A percentile compares a stretch with the other conserved stretches of the same genome.
These are phyloP conservation scores for Aspergillus steynii DNA, from an alignment of 495 filamentous ascomycete genomes.

Conservation along the genomic window DNA sequence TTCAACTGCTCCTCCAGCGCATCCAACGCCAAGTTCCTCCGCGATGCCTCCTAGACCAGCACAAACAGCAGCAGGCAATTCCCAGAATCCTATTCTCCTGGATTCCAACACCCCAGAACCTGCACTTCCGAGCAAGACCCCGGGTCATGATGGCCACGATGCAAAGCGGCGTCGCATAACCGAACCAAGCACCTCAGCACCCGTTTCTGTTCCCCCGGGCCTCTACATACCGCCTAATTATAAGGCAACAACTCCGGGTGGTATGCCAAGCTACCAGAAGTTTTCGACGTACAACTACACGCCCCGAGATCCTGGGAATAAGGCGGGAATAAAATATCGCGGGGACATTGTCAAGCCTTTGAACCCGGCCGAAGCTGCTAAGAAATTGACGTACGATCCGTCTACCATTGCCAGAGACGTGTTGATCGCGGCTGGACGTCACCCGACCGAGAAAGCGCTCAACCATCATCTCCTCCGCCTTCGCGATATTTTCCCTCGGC, in stretches of 20 bases:
- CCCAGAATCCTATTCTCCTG: not conserved
- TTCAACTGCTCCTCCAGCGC: not conserved
- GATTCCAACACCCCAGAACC: no score
- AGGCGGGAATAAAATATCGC: slow-evolving; percentile 18
- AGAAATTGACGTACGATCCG: slow-evolving; percentile 53
- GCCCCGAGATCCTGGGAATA: slow-evolving; percentile 13
- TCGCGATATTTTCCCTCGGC: slow-evolving; percentile 36
- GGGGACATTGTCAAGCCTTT: slow-evolving; percentile 43
- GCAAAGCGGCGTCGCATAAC: slow-evolving; percentile 7
- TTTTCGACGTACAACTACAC: slow-evolving; percentile 13
- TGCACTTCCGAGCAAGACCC: not conserved
- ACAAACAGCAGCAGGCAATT: not conserved
- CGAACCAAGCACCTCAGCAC: not conserved
- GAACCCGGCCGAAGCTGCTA: slow-evolving; percentile 44
- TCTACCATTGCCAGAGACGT: slow-evolving; percentile 68
- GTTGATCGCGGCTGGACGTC: slow-evolving; percentile 57
- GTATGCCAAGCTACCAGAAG: not conserved
- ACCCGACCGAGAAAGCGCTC: slow-evolving; percentile 55
- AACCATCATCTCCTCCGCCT: slow-evolving; percentile 61
- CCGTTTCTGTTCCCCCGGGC: no score
- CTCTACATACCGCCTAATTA: not conserved
- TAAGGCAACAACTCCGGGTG: not conserved
- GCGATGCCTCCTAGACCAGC: not conserved
- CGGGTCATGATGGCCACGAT: not conserved
- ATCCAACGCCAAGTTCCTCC: not conserved